These are phyloP conservation scores for Aureobasidium sp. DNA, from an alignment of 2,329 filamentous ascomycete species.

Conservation along the genomic window DNA sequence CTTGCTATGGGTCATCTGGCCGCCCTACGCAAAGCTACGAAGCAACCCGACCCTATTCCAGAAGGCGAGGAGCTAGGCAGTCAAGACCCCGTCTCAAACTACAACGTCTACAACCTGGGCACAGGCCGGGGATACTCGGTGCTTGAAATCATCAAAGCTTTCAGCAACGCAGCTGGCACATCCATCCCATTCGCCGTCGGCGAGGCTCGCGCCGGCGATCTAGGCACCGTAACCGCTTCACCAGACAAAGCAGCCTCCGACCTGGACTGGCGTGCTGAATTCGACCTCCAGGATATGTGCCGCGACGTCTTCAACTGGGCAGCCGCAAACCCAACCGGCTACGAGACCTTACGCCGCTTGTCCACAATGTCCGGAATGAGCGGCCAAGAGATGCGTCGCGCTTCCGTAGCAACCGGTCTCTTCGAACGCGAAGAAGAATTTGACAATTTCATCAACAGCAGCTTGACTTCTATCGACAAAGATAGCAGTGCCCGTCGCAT, in stretches of 20 bases:
- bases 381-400: neutral
- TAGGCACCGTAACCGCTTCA: conserved; percentile 36
- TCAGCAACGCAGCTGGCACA: conserved; percentile 32
- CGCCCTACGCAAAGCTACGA: conserved; percentile 40
- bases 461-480: neutral
- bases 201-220: conserved; percentile 36
- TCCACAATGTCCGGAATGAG: conserved; percentile 4
- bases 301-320: conserved; percentile 17
- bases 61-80: neutral
- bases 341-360: conserved; percentile 10
- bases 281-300: conserved; percentile 24
- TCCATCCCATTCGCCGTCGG: conserved; percentile 32
- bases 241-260: conserved; percentile 33
- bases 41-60: conserved; percentile 21
- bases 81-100: conserved; percentile 15
- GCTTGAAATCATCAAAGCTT: conserved; percentile 35
- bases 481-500: neutral
- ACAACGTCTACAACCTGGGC: conserved; percentile 34
- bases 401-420: neutral
- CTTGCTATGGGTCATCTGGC: conserved; percentile 58
- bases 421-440: conserved; percentile 14
- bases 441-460: conserved; percentile 1
- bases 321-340: conserved; percentile 11
- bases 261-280: conserved; percentile 34
- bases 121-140: conserved; percentile 38